These are phyloP conservation scores for Prunus mira DNA, from an alignment of 306 rosid species.

Conservation along the genomic window DNA sequence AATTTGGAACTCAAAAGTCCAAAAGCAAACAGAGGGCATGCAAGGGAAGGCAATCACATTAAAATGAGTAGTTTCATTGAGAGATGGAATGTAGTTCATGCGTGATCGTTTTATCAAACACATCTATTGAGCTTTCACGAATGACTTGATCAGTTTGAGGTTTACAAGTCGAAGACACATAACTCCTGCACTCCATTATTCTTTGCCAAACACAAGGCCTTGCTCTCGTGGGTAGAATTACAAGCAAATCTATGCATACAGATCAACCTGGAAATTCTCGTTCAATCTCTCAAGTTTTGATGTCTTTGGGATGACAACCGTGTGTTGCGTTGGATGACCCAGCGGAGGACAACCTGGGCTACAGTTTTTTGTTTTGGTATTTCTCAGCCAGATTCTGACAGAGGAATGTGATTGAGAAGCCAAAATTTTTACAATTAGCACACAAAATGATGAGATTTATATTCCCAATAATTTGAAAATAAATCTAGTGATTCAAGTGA, in stretches of 20 bases:
- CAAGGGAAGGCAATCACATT: background rate
- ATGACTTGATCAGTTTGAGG: background rate
- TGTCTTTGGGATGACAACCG: slow-evolving; percentile 73
- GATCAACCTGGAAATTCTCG: slow-evolving; percentile 71
- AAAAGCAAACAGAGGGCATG: background rate
- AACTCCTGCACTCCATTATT: background rate
- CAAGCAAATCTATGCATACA: slow-evolving; percentile 48
- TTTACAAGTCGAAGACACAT: too few species aligned
- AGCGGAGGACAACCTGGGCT: slow-evolving; percentile 51
- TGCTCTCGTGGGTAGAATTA: background rate
- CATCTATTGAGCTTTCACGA: background rate
- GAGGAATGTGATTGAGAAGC: slow-evolving; percentile 1
- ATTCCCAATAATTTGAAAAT: background rate
- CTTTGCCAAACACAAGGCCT: background rate
- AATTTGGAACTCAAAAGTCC: too few species aligned
- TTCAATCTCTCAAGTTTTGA: slow-evolving; percentile 75
- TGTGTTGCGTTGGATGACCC: slow-evolving; percentile 41
- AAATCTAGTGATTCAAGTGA: background rate
- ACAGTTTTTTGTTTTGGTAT: slow-evolving; percentile 42
- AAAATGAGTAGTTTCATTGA: background rate
- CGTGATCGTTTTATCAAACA: background rate
- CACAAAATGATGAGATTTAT: background rate
- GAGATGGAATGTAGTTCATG: background rate
- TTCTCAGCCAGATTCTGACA: slow-evolving; percentile 68
- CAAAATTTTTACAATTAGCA: background rate